Base-by-base conservation (phyloP, 257 asterid species). In the Penstemon newberryi region DNA sequence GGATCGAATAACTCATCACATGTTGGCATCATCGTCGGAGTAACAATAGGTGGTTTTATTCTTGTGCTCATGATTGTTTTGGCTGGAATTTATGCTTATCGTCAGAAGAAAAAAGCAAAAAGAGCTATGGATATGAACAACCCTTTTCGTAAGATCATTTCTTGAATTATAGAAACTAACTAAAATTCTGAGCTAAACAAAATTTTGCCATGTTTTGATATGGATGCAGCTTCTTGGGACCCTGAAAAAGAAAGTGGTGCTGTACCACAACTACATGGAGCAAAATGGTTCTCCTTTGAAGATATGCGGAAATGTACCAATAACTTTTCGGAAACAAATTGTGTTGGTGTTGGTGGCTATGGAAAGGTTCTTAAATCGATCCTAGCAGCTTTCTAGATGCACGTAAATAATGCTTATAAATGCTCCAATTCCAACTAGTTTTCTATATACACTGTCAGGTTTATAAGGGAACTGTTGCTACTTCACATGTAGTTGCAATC, bases 221-320 rank as follows among this genome's bases (percentile, higher is more conserved):
- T 69, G 49, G 73, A 64, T 80, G 78, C 89, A 91, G 97, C 90
- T 71, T 72, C 81, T 44, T 91, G 97, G 97, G 80, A 87, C 45
- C 73, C 84, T 18, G 84, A 82, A 65, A 84, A 79, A 45, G 91
- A 84, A 66, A 83, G 86, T 66, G 97, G 95, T 12, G 69, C 76
- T 15, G 96, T 84, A 52, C 97, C 97, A 2, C 91, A 89, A 70
- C 91, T 91, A 64, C 89, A 85, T 64, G 97, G 96, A 74, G 96
- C 93, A 2, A 86, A 79, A 81, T 83, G 95, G 85, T 85, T 89
- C 60, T 79, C 95, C 45, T 91, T 83, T 49, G 97, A 91, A 67
- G 96, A 86, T 77, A 60, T 91, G n/a, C 75, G 75, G 66, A 91
- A 77, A 73, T 82, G 81, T 66, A 84, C 96, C 8, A 54, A 82